Base-by-base conservation (phyloP, 176 grass and related monocot species). In the Raddia distichophylla region DNA sequence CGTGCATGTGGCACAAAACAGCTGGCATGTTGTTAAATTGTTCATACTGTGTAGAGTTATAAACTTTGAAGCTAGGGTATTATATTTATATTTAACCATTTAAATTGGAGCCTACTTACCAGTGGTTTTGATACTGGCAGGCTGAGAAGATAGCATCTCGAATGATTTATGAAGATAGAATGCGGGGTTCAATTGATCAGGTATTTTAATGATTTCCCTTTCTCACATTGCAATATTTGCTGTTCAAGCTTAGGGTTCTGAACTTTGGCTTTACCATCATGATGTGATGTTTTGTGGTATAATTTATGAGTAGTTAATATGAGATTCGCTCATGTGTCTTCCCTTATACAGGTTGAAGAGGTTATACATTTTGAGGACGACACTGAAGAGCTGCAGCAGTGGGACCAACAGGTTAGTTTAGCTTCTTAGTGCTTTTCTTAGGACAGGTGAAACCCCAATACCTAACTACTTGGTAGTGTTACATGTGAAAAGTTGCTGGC, bases 361-460 rank as follows among this genome's bases (percentile, higher is more conserved):
- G 73, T 99, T 62, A 99, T 99, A 88, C 93, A 99, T 93, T 99
- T 99, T 85, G 97, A 99, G 19, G 97, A 99, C 63, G 97, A 99
- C 78, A 93, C 91, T 0, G 96, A 95, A 80, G 93, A 91, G 86
- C 82, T 99, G 8, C 93, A 91, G 85, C 96, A 95, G 82, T 99
- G 97, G 97, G 97, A 99, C 77, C 85, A 95, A 49, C 91, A 99
- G 91, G 97, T 95, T 71, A 77, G 91, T 82, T 74, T 10, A 17
- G 17, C 61, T 73, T 27, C 15, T 12, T 70, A 4, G 10, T 58
- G 37, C 4, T 40, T 40, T 40, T 40, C 4, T 40, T 40, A 40
- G 4, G 37, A 40, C 37, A 40, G 37, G 37, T 40, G 37, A 40
- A 40, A 40, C 1, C 37, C 37, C 37, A 40, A 40, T 40, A 0